Conservation (phyloP, 345 rosid genomes). For the Erysimum cheiranthoides region DNA sequence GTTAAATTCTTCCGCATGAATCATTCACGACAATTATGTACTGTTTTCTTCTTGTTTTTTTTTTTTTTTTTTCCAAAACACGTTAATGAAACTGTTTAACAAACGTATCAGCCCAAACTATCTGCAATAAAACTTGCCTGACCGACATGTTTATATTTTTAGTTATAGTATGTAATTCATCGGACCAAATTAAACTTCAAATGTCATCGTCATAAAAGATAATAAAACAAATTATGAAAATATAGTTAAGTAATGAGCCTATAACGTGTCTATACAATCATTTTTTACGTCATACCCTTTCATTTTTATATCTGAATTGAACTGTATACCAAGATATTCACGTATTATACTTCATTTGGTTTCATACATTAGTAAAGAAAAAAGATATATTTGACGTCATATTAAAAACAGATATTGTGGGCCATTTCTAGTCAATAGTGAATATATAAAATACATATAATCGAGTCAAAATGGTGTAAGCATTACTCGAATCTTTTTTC, state of each 20-base stretch:
- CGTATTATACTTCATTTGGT: not conserved
- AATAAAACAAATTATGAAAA: not conserved
- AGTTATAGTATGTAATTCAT: not conserved
- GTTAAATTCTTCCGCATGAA: not conserved
- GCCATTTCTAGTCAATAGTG: constrained; percentile 16
- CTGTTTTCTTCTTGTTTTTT: too few species aligned
- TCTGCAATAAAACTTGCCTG: not conserved
- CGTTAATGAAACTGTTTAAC: not conserved
- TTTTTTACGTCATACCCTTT: not conserved
- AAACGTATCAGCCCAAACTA: not conserved
- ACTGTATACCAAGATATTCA: constrained; percentile 3
- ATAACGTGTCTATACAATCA: not conserved
- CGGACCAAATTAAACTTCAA: not conserved
- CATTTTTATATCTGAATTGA: not conserved
- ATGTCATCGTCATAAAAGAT: not conserved
- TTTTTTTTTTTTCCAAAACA: too few species aligned
- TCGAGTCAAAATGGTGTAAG: constrained; percentile 39
- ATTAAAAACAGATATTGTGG: constrained; percentile 32
- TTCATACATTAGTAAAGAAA: not conserved
- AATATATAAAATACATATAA: constrained; percentile 11
- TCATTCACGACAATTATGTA: not conserved
- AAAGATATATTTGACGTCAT: constrained; percentile 17
- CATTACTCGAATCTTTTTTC: constrained; percentile 5
- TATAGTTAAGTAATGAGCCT: not conserved
- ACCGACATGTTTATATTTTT: constrained; percentile 8